Base-by-base conservation (phyloP, 139 green algal species). In the Dunaliella primolecta region DNA sequence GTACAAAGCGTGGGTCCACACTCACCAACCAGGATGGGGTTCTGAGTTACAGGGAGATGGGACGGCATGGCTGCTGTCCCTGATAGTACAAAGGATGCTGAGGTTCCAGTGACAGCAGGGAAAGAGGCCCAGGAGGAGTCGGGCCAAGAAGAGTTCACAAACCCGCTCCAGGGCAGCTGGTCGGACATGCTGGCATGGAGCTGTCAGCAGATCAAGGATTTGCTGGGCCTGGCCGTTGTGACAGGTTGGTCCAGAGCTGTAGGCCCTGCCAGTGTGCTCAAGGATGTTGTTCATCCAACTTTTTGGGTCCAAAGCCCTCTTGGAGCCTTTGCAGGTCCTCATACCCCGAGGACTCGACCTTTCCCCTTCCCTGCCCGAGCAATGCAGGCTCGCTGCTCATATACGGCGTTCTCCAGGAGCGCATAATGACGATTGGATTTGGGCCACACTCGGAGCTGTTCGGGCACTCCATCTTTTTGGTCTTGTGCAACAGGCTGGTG, bases 401-500 rank as follows among this genome's bases (percentile, higher is more conserved):
- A 0, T 84, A 84, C 78, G 84, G 84, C 36, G 79, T 87, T 35
- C 64, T 88, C 3, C 93, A 98, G 92, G 96, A 98, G 83, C 89
- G 92, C 33, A 97, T 98, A 87, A 97, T 98, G 91, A 95, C 93
- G 31, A 82, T 91, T 25, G 86, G 86, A 36, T 93, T 93, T 35
- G 90, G 89, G 32, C 86, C 88, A 31, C 55, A 88, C 0, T 36
- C 24, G 21, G 91, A 94, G 32, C 77, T 86, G 0, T 99, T 98
- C 85, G 93, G 91, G 30, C 89, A 93, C 76, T 95, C 92, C 0
- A 89, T 99, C 15, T 97, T 98, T 81, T 88, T 98, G 35, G 96
- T 99, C 78, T 89, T 99, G 15, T 95, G 90, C 89, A 99, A 99
- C 90, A 91, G 96, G 23, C 35, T 97, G 30, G 84, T 95, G 34